phyloP scores from a whole-genome alignment of 768 basidiomycete species.

The Panus rudis region DNA sequence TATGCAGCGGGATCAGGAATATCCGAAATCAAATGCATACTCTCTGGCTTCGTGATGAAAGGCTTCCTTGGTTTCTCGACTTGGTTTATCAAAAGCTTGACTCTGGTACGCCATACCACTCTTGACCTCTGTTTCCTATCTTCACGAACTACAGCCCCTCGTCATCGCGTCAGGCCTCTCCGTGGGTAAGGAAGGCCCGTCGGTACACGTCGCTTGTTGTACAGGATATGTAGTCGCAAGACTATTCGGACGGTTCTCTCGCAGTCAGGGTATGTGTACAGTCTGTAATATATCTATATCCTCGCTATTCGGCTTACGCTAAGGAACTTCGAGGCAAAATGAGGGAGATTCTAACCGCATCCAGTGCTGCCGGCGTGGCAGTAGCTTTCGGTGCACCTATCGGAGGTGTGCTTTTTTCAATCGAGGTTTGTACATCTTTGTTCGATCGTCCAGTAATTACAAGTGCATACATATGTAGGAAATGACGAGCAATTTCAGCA shows the following conservation, averaged over 20 bases:
- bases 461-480: slow-evolving; percentile 46
- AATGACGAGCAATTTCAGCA: slow-evolving; percentile 97
- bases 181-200: slow-evolving; percentile 97
- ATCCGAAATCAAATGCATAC: slow-evolving; percentile 96
- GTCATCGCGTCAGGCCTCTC: slow-evolving; percentile 96
- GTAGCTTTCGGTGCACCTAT: slow-evolving; percentile 99
- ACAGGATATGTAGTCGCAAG: slow-evolving; percentile 88
- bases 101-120: slow-evolving; percentile 52
- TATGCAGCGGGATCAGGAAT: slow-evolving; percentile 98
- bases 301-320: not conserved
- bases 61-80: slow-evolving; percentile 89
- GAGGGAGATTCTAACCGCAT: slow-evolving; percentile 89
- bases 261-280: slow-evolving; percentile 69
- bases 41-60: slow-evolving; percentile 96
- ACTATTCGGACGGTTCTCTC: slow-evolving; percentile 71
- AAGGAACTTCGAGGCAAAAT: slow-evolving; percentile 47
- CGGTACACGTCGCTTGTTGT: slow-evolving; percentile 95
- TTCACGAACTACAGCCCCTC: slow-evolving; percentile 57
- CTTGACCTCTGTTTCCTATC: not conserved
- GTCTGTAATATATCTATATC: not conserved
- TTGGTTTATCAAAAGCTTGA: slow-evolving; percentile 89
- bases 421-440: slow-evolving; percentile 59
- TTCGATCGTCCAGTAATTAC: not conserved
- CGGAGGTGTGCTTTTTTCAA: slow-evolving; percentile 94
- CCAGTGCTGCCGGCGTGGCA: slow-evolving; percentile 96